These are phyloP conservation scores for Schizopora paradoxa DNA, from an alignment of 1,284 basidiomycete genomes.

Conservation along the genomic window DNA sequence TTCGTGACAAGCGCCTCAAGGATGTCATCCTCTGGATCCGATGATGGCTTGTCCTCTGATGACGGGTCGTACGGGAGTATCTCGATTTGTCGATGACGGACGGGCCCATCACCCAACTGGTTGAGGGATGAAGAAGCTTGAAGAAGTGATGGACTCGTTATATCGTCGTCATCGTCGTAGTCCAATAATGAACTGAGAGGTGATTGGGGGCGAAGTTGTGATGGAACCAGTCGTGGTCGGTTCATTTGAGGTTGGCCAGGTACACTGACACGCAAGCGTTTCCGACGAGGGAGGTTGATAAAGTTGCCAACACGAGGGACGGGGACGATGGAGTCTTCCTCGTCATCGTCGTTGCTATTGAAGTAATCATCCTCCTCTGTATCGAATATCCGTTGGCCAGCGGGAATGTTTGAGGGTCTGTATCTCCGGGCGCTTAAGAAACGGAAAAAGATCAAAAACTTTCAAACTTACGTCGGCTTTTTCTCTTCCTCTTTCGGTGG, in stretches of 20 bases:
- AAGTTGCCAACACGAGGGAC: constrained; percentile 1
- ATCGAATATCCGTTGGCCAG: constrained; percentile 46
- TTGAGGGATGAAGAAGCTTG: constrained; percentile 7
- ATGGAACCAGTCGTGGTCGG: constrained; percentile 36
- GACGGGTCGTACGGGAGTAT: constrained; percentile 25
- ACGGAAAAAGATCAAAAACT: constrained; percentile 13
- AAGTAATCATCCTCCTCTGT: constrained; percentile 82
- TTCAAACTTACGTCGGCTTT: constrained; percentile 44
- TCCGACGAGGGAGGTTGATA: constrained; percentile 16
- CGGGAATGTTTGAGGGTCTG: constrained; percentile 15
- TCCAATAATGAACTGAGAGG: constrained; percentile 59
- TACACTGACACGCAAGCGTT: constrained; percentile 23
- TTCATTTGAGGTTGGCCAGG: constrained; percentile 8
- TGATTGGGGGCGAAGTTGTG: constrained; percentile 42
- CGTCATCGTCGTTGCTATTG: constrained; percentile 80
- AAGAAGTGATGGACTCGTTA: constrained; percentile 30
- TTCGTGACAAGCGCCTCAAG: constrained; percentile 48
- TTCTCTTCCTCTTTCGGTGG: constrained; percentile 48
- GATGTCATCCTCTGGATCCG: constrained; percentile 49
- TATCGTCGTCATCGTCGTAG: constrained; percentile 63
- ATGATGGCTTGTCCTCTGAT: constrained; percentile 35
- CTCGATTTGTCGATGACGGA: constrained; percentile 38
- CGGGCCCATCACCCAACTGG: constrained; percentile 36
- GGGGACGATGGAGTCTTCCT: constrained; percentile 41
- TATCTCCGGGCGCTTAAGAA: constrained; percentile 9